These are phyloP conservation scores for Aspergillus texensis DNA, from an alignment of 2,329 filamentous ascomycete species.

Conservation along the genomic window DNA sequence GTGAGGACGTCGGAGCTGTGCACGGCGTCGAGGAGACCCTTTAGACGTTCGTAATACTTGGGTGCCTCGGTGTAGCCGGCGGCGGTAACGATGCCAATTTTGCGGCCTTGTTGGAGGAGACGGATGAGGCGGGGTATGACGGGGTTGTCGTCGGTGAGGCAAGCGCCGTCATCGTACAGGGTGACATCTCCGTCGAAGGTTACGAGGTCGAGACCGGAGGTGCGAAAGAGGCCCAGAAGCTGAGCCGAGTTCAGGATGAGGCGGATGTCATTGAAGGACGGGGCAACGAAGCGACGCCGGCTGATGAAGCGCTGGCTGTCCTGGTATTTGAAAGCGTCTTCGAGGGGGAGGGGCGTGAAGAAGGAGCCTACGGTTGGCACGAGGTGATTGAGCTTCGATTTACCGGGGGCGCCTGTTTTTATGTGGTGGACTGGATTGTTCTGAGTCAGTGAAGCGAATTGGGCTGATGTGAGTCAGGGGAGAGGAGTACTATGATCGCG, in stretches of 20 bases:
- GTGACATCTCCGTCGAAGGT: constrained; percentile 99
- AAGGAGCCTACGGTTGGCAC: constrained; percentile 91
- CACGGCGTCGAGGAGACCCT: constrained; percentile 83
- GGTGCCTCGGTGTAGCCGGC: constrained; percentile 89
- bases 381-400: constrained; percentile 88
- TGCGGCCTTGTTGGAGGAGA: constrained; percentile 75
- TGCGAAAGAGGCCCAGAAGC: constrained; percentile 81
- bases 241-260: constrained; percentile 94
- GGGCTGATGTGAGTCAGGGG: background rate
- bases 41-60: constrained; percentile 82
- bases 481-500: constrained; percentile 77
- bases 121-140: constrained; percentile 70
- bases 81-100: constrained; percentile 93
- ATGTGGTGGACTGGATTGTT: constrained; percentile 67
- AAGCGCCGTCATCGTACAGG: constrained; percentile 87
- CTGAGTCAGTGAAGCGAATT: background rate
- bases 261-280: constrained; percentile 95
- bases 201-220: constrained; percentile 75
- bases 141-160: constrained; percentile 72
- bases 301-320: constrained; percentile 85
- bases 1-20: constrained; percentile 63
- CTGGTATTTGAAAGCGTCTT: constrained; percentile 89
- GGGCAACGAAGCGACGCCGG: constrained; percentile 86
- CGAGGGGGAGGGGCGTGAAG: constrained; percentile 84
- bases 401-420: constrained; percentile 63